These are phyloP conservation scores for Leishmania turanica DNA, from an alignment of 208 protist genomes.

Conservation along the genomic window DNA sequence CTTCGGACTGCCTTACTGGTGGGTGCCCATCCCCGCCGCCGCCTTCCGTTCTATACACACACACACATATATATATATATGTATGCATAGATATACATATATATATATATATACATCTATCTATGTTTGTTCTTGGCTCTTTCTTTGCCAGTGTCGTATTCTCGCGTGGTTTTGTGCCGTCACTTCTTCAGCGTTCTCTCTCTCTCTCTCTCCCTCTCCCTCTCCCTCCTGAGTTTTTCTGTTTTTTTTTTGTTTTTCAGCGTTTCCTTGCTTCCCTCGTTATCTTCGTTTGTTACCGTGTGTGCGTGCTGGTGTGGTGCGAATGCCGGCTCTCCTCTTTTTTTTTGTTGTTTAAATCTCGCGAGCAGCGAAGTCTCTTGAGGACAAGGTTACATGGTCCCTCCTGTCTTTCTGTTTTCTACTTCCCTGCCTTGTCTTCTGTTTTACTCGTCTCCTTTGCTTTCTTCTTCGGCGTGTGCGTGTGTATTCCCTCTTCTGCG, in stretches of 20 bases:
- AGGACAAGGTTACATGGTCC: too few species aligned
- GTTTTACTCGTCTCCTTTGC: too few species aligned
- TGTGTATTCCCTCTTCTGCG: too few species aligned
- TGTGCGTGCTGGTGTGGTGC: background rate
- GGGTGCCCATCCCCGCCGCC: too few species aligned
- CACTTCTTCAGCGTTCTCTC: background rate
- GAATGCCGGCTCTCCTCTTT: too few species aligned
- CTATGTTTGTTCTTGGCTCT: background rate
- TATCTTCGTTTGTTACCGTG: background rate
- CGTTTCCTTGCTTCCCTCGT: background rate
- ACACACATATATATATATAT: background rate
- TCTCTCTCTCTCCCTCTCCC: background rate
- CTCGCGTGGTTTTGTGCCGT: background rate
- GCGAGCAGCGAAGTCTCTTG: too few species aligned
- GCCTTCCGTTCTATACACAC: background rate
- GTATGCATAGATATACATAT: background rate
- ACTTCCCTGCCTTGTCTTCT: too few species aligned
- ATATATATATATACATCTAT: background rate
- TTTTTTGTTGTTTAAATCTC: too few species aligned
- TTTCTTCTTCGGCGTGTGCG: too few species aligned
- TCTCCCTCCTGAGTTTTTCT: background rate
- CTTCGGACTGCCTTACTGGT: too few species aligned
- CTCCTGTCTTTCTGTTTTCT: too few species aligned
- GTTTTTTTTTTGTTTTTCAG: background rate
- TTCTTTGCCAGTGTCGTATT: background rate